Percentiles rank a stretch among this genome's conserved stretches.
Evolutionary conservation across 2,329 filamentous ascomycete genomes (phyloP).

Genomic region (Myriosclerotinia scirpicola): DNA sequence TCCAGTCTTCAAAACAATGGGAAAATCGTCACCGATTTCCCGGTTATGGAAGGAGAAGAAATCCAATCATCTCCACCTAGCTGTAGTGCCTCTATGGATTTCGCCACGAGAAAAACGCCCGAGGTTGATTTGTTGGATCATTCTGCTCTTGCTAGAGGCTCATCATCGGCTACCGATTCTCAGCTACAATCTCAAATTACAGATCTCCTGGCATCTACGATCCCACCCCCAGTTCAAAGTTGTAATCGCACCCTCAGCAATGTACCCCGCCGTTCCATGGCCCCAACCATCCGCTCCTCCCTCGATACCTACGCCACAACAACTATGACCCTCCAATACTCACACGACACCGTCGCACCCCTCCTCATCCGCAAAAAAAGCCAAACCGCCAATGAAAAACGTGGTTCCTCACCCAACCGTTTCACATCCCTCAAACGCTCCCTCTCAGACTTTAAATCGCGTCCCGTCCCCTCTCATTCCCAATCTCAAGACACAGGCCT

Average conservation of each 20-base stretch:
- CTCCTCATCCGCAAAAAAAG: neutral
- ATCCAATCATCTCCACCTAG: neutral
- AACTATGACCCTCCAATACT: neutral
- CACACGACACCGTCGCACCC: conserved; percentile 7
- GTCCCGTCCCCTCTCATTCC: neutral
- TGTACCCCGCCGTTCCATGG: no score
- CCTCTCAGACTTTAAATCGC: conserved; percentile 7
- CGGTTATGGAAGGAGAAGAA: neutral
- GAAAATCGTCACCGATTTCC: neutral
- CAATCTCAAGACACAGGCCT: neutral
- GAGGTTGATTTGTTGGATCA: neutral
- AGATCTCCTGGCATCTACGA: neutral
- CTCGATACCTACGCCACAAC: neutral
- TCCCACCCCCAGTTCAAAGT: neutral
- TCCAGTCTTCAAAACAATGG: neutral
- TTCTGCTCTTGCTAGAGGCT: neutral
- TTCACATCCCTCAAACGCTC: conserved; percentile 11
- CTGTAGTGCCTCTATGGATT: neutral
- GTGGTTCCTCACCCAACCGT: neutral
- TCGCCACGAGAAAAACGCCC: neutral
- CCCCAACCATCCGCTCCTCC: neutral
- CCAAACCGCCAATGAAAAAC: neutral
- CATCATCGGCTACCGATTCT: neutral
- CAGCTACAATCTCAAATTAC: neutral
- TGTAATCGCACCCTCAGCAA: neutral